These are phyloP conservation scores for Nannochloropsis limnetica DNA, from an alignment of 352 stramenopile species.

Conservation along the genomic window DNA sequence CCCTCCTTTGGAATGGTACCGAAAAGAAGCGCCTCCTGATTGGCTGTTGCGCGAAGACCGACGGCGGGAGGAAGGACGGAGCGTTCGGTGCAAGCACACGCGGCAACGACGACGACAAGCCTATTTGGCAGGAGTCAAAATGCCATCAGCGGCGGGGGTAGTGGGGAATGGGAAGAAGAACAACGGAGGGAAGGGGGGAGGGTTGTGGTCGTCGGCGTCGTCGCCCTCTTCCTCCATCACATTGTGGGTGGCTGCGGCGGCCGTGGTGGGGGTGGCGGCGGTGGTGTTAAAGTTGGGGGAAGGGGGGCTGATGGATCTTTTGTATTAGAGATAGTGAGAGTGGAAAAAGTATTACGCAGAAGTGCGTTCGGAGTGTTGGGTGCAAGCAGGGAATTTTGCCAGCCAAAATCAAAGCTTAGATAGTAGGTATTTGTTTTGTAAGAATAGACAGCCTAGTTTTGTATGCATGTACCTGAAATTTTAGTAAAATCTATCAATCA, in stretches of 20 bases:
- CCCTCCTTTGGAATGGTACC: neutral
- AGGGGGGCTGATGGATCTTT: neutral
- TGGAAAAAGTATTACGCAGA: neutral
- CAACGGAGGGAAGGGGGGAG: neutral
- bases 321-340: neutral
- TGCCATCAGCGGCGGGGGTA: neutral
- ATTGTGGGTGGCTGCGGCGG: neutral
- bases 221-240: neutral
- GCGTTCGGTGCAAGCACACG: slow-evolving; percentile 15
- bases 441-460: neutral
- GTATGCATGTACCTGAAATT: neutral
- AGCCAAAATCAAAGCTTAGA: neutral
- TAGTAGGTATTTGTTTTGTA: neutral
- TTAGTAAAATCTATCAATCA: too few relatives aligned
- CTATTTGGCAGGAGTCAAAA: neutral
- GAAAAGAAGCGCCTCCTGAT: neutral
- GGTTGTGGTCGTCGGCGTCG: neutral
- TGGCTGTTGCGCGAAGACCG: slow-evolving; percentile 22
- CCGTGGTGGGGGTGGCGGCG: neutral
- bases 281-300: neutral
- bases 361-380: neutral
- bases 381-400: neutral
- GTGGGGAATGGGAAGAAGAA: neutral
- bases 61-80: neutral
- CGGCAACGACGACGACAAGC: neutral